A percentile compares a stretch with the other conserved stretches of the same genome.
These are phyloP conservation scores for Candida ficus DNA, from an alignment of 805 yeast species.

Conservation along the genomic window DNA sequence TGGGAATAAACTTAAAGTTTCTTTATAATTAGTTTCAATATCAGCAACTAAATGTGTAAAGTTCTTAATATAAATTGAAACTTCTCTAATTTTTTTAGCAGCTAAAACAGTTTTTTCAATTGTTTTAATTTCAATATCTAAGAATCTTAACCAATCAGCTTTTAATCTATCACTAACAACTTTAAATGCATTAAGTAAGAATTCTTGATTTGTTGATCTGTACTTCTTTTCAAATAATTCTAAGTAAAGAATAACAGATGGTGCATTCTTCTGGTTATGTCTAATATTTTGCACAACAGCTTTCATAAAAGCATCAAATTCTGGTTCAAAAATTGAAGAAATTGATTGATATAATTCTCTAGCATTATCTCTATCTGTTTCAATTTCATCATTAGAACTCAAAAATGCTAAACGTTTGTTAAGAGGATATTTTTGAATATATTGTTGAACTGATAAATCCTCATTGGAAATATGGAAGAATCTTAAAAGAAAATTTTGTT, in stretches of 20 bases:
- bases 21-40: slow-evolving; percentile 26
- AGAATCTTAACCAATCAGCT: slow-evolving; percentile 53
- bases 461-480: slow-evolving; percentile 37
- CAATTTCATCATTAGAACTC: slow-evolving; percentile 32
- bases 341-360: slow-evolving; percentile 41
- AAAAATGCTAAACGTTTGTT: slow-evolving; percentile 28
- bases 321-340: slow-evolving; percentile 39
- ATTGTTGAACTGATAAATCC: slow-evolving; percentile 28
- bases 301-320: slow-evolving; percentile 25
- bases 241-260: slow-evolving; percentile 36
- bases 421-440: slow-evolving; percentile 26
- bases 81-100: slow-evolving; percentile 34
- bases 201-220: slow-evolving; percentile 61
- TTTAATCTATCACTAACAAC: slow-evolving; percentile 47
- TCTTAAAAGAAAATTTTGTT: slow-evolving; percentile 36
- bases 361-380: slow-evolving; percentile 43
- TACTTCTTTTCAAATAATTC: slow-evolving; percentile 34
- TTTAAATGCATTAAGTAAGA: slow-evolving; percentile 42
- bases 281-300: slow-evolving; percentile 31
- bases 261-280: slow-evolving; percentile 35
- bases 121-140: slow-evolving; percentile 46
- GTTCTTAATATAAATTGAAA: slow-evolving; percentile 40
- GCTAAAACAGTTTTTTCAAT: slow-evolving; percentile 35
- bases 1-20: slow-evolving; percentile 13
- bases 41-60: slow-evolving; percentile 42